Conservation (phyloP, 441 rosid species). For the Gossypium davidsonii region DNA sequence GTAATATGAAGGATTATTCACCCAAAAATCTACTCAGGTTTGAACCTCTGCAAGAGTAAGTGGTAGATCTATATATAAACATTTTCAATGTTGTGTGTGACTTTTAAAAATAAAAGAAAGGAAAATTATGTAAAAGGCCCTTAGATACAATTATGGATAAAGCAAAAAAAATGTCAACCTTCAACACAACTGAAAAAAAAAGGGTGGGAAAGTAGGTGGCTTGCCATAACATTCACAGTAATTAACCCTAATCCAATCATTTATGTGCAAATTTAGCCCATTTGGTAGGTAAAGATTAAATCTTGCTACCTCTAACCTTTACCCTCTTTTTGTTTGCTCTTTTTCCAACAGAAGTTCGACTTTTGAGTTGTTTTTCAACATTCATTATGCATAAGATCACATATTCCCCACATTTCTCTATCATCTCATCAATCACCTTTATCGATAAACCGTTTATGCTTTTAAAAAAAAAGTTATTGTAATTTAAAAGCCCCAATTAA, state of each 20-base stretch:
- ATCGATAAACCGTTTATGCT: not conserved
- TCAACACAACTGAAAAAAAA: not conserved
- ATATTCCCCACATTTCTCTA: not conserved
- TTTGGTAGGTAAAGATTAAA: constrained; percentile 13
- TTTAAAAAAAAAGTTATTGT: too few relatives aligned
- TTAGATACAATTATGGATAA: too few relatives aligned
- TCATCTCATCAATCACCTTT: not conserved
- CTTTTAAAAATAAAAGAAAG: too few relatives aligned
- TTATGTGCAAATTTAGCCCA: constrained; percentile 14
- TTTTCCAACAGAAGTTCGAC: constrained; percentile 11
- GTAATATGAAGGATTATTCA: too few relatives aligned
- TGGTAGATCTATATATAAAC: too few relatives aligned
- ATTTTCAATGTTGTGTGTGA: too few relatives aligned
- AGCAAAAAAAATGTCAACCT: not conserved
- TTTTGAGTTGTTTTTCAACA: constrained; percentile 33
- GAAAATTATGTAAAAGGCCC: too few relatives aligned
- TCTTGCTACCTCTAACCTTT: not conserved
- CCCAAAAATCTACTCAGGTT: too few relatives aligned
- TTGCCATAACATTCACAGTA: not conserved
- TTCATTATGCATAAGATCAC: not conserved
- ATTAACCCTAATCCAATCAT: constrained; percentile 18
- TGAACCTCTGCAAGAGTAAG: too few relatives aligned
- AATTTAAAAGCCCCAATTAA: too few relatives aligned
- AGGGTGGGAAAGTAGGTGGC: not conserved
- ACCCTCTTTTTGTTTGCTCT: constrained; percentile 7